These are phyloP conservation scores for Puya raimondii DNA, from an alignment of 176 grass and related monocot genomes.

Conservation along the genomic window DNA sequence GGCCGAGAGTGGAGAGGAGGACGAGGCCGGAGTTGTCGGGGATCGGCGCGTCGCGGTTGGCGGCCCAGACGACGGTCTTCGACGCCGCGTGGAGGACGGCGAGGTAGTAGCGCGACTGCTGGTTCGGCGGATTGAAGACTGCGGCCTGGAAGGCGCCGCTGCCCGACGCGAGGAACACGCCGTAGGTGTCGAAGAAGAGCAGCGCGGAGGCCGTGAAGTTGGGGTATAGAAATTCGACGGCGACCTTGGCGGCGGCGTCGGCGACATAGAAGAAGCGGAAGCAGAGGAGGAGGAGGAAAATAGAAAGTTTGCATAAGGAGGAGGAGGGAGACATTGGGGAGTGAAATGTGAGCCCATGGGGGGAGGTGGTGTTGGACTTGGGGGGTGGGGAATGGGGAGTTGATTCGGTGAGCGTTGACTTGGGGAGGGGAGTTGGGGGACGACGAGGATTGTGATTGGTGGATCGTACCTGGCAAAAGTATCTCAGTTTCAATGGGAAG, in stretches of 20 bases:
- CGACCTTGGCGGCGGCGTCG: conserved; percentile 5
- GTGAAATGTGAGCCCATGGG: conserved; percentile 4
- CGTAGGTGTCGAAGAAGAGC: conserved; percentile 35
- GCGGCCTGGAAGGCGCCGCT: conserved; percentile 37
- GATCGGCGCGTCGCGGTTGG: conserved; percentile 42
- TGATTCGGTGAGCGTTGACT: conserved; percentile 6
- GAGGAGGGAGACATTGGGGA: conserved; percentile 13
- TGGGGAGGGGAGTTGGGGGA: background rate
- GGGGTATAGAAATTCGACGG: conserved; percentile 26
- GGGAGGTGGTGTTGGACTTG: background rate
- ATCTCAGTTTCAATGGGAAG: too few species aligned
- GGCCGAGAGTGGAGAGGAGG: conserved; percentile 26
- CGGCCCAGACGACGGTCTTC: conserved; percentile 56
- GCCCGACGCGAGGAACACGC: conserved; percentile 48
- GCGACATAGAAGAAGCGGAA: conserved; percentile 8
- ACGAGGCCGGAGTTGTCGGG: conserved; percentile 34
- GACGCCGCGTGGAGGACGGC: conserved; percentile 41
- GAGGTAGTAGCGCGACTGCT: conserved; percentile 56
- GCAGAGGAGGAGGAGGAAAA: conserved; percentile 10
- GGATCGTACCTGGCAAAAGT: background rate
- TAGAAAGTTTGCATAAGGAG: background rate
- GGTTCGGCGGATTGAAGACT: conserved; percentile 36
- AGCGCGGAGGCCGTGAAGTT: conserved; percentile 35
- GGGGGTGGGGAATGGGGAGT: background rate
- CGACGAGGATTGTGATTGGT: background rate